Evolutionary conservation across 1,284 basidiomycete species (phyloP).

Genomic region (Sporisorium sorghi): DNA sequence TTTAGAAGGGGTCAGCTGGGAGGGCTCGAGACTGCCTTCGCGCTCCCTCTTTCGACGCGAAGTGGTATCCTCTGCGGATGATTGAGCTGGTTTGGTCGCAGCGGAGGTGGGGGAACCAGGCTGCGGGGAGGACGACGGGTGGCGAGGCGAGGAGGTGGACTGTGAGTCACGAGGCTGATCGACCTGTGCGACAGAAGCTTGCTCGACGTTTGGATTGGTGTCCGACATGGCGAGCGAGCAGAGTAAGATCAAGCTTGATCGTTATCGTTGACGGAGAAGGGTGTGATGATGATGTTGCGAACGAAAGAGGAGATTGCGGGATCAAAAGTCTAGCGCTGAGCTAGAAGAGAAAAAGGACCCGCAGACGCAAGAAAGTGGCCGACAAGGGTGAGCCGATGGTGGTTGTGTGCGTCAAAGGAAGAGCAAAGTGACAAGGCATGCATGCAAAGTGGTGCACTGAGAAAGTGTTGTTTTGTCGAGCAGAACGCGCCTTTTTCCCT

Average conservation of each 20-base stretch:
- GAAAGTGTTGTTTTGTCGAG: background rate
- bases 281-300: background rate
- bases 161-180: conserved; percentile 21
- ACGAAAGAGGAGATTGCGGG: background rate
- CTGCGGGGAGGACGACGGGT: conserved; percentile 17
- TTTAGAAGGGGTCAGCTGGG: conserved; percentile 32
- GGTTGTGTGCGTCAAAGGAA: background rate
- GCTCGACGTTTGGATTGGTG: conserved; percentile 12
- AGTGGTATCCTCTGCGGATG: conserved; percentile 30
- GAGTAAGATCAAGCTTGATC: background rate
- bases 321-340: background rate
- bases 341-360: conserved; percentile 3
- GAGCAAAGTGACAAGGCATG: background rate
- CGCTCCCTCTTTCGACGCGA: conserved; percentile 56
- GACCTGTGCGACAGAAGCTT: conserved; percentile 3
- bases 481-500: conserved; percentile 8
- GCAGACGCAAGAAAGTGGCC: background rate
- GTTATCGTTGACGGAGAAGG: background rate
- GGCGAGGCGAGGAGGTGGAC: conserved; percentile 16
- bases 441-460: background rate
- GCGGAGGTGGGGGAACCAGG: conserved; percentile 18
- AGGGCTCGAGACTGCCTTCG: conserved; percentile 59
- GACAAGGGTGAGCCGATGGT: background rate
- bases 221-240: conserved; percentile 24
- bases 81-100: conserved; percentile 19